Evolutionary conservation across 345 rosid species (phyloP), one percentile per base, ranked within the genome.

Genomic region (Hibiscus tridactylites): DNA sequence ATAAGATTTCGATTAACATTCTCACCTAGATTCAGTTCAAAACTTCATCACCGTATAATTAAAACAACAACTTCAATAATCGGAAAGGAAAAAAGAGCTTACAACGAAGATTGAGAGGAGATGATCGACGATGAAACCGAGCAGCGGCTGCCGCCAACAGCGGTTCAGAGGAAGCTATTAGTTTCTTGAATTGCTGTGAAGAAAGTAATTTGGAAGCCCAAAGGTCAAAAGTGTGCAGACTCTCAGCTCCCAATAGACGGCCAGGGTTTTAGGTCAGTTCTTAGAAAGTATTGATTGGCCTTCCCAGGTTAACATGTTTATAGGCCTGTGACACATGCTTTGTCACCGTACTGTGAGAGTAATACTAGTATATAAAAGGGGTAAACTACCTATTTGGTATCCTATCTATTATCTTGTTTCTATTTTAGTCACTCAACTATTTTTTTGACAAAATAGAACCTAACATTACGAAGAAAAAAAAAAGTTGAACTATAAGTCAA

Each of bases 121-220:
- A 5, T 11, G 58, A 69, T 53, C 72, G 29, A 60, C 47, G 17
- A 69, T 0, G 49, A 69, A 53, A 31, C 49, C 61, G 61, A 31
- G 61, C 72, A 68, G 61, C 72, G 61, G 61, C 61, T 35, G 72
- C n/a, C 47, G 3, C 47, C 61, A 42, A n/a, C 47, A 69, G 31
- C 61, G 61, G 61, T 69, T 53, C n/a, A 54, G 61, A 44, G 56
- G 56, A 50, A 50, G 56, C 56, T 50, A 13, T 49, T 67, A 5
- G 15, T 12, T 24, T 28, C 4, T n/a, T 16, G 13, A 67, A 2
- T 39, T 10, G 24, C 5, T 65, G n/a, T 44, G 42, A 3, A 6
- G 37, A 44, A 29, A 50, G 8, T 3, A 29, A 31, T 50, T 26
- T 50, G n/a, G 17, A 50, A 7, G 47, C 61, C 6, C 29, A 17